Conservation (phyloP, 2,329 filamentous ascomycete species). For the Aspergillus vadensis region DNA sequence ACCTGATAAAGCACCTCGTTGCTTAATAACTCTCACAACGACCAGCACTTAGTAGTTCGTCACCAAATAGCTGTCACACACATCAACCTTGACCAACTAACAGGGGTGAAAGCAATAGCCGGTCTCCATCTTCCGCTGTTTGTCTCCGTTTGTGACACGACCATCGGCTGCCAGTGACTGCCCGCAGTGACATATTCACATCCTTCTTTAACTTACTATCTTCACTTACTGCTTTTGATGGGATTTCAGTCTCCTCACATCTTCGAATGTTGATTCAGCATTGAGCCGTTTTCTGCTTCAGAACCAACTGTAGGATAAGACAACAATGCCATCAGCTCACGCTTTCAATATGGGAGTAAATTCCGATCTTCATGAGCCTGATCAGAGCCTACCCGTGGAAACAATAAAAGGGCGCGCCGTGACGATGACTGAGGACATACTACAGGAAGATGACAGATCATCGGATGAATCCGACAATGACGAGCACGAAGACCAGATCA, state of each 20-base stretch:
- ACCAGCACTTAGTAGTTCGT: neutral
- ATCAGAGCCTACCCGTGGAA: neutral
- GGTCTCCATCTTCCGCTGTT: neutral
- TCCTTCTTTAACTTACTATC: no score
- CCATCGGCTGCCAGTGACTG: neutral
- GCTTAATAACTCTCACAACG: no score
- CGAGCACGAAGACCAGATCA: conserved; percentile 21
- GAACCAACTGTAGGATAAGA: neutral
- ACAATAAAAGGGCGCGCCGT: neutral
- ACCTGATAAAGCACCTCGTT: no score
- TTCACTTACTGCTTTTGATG: no score
- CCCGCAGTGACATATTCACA: neutral
- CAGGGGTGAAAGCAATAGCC: neutral
- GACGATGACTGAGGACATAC: no score
- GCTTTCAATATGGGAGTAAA: neutral
- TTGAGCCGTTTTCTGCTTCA: neutral
- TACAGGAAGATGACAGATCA: conserved; percentile 15
- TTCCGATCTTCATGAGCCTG: neutral
- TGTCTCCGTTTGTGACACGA: neutral
- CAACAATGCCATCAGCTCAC: neutral
- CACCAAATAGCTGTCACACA: neutral
- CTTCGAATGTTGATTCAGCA: no score
- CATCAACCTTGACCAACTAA: neutral
- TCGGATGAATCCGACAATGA: conserved; percentile 36
- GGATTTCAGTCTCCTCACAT: no score